A percentile compares a stretch with the other conserved stretches of the same genome.
These are phyloP conservation scores for Fusarium fujikuroi DNA, from an alignment of 2,329 filamentous ascomycete species.

Conservation along the genomic window DNA sequence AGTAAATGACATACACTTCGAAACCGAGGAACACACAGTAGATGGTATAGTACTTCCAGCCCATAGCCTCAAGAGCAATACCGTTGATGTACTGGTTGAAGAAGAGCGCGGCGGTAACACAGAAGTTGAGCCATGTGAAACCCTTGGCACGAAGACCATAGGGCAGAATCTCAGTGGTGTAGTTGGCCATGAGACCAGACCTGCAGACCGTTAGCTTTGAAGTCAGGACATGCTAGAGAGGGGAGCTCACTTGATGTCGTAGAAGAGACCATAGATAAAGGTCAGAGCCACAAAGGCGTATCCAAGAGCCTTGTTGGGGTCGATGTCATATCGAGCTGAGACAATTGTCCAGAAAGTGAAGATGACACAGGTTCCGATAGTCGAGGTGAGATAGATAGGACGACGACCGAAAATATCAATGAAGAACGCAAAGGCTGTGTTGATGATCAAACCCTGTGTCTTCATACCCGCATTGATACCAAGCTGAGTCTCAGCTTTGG, in stretches of 20 bases:
- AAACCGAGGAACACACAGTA: slow-evolving; percentile 23
- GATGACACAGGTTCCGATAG: slow-evolving; percentile 45
- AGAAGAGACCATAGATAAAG: slow-evolving; percentile 53
- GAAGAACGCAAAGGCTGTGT: slow-evolving; percentile 34
- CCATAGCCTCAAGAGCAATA: slow-evolving; percentile 16
- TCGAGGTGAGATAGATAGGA: slow-evolving; percentile 12
- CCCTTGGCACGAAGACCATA: slow-evolving; percentile 35
- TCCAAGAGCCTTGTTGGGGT: slow-evolving; percentile 21
- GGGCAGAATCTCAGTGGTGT: slow-evolving; percentile 44
- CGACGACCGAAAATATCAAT: slow-evolving; percentile 38
- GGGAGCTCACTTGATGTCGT: slow-evolving; percentile 41
- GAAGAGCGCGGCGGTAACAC: slow-evolving; percentile 21
- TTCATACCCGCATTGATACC: slow-evolving; percentile 40
- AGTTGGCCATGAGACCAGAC: slow-evolving; percentile 43
- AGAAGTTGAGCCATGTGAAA: slow-evolving; percentile 33
- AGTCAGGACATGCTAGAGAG: rapidly evolving
- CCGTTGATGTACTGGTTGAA: slow-evolving; percentile 39
- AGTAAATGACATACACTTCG: slow-evolving; percentile 28
- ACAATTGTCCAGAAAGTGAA: slow-evolving; percentile 35
- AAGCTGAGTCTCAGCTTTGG: slow-evolving; percentile 49
- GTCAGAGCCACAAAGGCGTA: slow-evolving; percentile 49
- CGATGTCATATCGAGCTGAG: slow-evolving; percentile 43
- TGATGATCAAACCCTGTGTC: slow-evolving; percentile 12
- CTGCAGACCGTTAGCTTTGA: slow-evolving; percentile 22
- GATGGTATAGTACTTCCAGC: slow-evolving; percentile 34